Evolutionary conservation across 208 protist genomes (phyloP), one percentile per base, ranked within the genome.

Genomic region (Trypanosomatidae sp.): DNA sequence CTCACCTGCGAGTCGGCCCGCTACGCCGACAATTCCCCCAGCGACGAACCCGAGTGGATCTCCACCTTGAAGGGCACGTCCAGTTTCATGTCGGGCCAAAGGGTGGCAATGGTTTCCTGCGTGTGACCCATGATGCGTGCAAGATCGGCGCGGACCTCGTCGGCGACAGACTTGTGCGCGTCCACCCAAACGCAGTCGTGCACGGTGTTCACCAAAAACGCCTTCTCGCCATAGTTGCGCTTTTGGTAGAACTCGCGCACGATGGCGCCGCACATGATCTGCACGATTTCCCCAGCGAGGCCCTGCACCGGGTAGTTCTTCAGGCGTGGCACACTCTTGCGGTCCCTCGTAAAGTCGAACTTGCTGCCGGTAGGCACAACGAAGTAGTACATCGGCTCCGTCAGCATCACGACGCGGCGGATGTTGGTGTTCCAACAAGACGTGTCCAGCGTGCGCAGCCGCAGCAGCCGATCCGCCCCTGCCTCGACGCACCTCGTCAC

Each of bases 301-400:
- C 93, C 93, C 62, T 97, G 93, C 39, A 97, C 90, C 5, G 93
- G 93, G 76, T 97, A 96, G 82, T 97, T 97, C 84, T 97, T 97
- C 58, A 97, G 84, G 50, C 84, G 71, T 53, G 93, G 91, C 52
- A 94, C 80, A 49, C 82, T 90, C 71, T 92, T 92, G 50, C 87
- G 81, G 71, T 94, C 88, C 77, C 93, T 93, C 33, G 86, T 72
- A 62, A 97, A 93, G 80, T 95, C 87, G 66, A 96, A 95, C 77
- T 95, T 96, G 73, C 87, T 96, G 33, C 93, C 93, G 43, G 93
- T 97, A 9, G 82, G 88, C 7, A 95, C 89, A 3, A 88, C 88
- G 79, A 95, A 96, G 79, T 95, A 97, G 71, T 89, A 85, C 62
- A 90, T 82, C 10, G 91, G 91, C 69, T 95, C 85, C 47, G 90